Evolutionary conservation across 305 asterid genomes (phyloP).

Genomic region (Nicotiana rustica): DNA sequence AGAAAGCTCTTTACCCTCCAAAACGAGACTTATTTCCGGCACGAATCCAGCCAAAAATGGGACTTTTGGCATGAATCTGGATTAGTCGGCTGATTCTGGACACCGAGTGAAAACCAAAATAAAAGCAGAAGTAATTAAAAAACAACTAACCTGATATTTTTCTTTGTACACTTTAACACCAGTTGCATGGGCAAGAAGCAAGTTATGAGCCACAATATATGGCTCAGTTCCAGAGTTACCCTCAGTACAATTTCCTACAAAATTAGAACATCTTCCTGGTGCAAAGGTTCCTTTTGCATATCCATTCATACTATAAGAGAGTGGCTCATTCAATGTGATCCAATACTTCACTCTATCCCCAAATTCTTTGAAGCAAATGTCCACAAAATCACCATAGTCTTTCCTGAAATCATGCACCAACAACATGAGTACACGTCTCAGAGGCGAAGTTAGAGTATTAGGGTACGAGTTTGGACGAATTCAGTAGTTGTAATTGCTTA

Average conservation of each 20-base stretch:
- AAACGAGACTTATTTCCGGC: no score
- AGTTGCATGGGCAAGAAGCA: constrained; percentile 39
- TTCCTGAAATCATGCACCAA: neutral
- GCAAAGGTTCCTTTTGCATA: constrained; percentile 28
- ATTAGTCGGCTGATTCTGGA: neutral
- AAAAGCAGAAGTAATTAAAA: neutral
- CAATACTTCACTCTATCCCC: constrained; percentile 35
- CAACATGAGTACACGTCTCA: no score
- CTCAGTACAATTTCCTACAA: neutral
- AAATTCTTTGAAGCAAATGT: constrained; percentile 35
- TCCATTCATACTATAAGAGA: neutral
- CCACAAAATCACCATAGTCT: constrained; percentile 28
- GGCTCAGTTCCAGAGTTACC: neutral
- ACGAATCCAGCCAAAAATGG: no score
- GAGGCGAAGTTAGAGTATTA: no score
- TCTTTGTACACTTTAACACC: constrained; percentile 31
- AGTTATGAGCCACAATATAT: constrained; percentile 33
- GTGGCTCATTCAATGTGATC: constrained; percentile 33
- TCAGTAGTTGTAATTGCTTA: no score
- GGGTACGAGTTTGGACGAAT: no score
- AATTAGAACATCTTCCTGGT: constrained; percentile 34
- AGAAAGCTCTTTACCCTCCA: no score
- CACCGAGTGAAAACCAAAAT: neutral
- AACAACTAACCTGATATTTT: constrained; percentile 35
- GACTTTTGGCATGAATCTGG: no score